Evolutionary conservation across 352 stramenopile species (phyloP).

Genomic region (Stephanocyclus meneghinianus): DNA sequence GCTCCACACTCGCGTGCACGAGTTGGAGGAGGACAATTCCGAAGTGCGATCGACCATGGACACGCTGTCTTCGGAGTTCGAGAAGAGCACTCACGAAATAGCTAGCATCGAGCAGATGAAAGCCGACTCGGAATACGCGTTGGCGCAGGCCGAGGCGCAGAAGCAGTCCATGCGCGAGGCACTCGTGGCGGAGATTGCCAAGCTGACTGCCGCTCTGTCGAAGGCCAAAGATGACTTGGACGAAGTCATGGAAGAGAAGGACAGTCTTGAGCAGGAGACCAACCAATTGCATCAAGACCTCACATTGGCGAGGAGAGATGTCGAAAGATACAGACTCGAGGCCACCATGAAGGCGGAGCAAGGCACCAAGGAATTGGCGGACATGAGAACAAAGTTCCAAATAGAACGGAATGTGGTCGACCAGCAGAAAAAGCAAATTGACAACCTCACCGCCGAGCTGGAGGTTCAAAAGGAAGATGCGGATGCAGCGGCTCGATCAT

Average conservation of each 20-base stretch:
- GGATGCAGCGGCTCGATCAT: slow-evolving; percentile 37
- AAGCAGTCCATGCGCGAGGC: slow-evolving; percentile 39
- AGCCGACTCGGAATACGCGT: slow-evolving; percentile 13
- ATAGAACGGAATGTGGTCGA: slow-evolving; percentile 46
- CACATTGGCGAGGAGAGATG: slow-evolving; percentile 33
- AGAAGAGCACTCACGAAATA: slow-evolving; percentile 49
- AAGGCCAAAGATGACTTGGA: slow-evolving; percentile 41
- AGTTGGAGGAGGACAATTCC: slow-evolving; percentile 44
- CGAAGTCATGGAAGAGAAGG: slow-evolving; percentile 45
- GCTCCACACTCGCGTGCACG: slow-evolving; percentile 20
- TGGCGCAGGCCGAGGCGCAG: slow-evolving; percentile 26
- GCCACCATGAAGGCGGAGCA: slow-evolving; percentile 16
- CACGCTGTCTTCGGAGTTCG: slow-evolving; percentile 47
- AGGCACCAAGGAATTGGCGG: slow-evolving; percentile 25
- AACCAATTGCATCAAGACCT: slow-evolving; percentile 36
- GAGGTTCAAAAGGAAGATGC: slow-evolving; percentile 39
- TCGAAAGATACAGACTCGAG: slow-evolving; percentile 34
- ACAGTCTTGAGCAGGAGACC: slow-evolving; percentile 35
- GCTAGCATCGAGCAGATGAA: slow-evolving; percentile 40
- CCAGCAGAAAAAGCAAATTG: slow-evolving; percentile 41
- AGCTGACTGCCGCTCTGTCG: slow-evolving; percentile 32
- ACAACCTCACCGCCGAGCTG: slow-evolving; percentile 41
- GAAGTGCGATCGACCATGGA: slow-evolving; percentile 57
- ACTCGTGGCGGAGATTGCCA: slow-evolving; percentile 34
- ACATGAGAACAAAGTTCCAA: slow-evolving; percentile 43